Percentiles rank a stretch among this genome's conserved stretches.
These are phyloP conservation scores for Hepatocystis sp. DNA, from an alignment of 169 alveolate species.

Conservation along the genomic window DNA sequence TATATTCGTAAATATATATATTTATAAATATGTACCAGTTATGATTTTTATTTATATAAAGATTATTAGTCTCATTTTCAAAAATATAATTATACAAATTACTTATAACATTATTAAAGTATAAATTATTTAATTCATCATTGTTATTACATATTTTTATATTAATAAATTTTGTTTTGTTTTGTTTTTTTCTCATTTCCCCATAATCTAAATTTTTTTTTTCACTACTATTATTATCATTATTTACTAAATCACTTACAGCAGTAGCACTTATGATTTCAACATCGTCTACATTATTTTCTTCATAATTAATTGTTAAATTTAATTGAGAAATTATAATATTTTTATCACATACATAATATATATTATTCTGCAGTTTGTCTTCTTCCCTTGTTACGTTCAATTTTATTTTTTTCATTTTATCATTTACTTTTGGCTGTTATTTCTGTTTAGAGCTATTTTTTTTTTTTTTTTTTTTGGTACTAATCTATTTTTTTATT, in stretches of 20 bases:
- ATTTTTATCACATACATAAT: constrained; percentile 73
- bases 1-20: constrained; percentile 68
- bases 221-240: neutral
- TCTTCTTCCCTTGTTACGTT: constrained; percentile 69
- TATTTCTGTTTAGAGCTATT: neutral
- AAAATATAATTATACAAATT: constrained; percentile 64
- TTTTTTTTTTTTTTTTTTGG: too few species aligned
- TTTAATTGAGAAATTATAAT: constrained; percentile 56
- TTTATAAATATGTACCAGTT: constrained; percentile 62
- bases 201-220: neutral
- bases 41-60: constrained; percentile 44
- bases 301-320: constrained; percentile 63
- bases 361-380: constrained; percentile 54
- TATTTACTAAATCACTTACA: neutral
- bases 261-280: constrained; percentile 13
- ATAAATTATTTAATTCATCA: constrained; percentile 69
- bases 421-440: neutral
- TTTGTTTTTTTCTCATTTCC: neutral
- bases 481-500: too few species aligned
- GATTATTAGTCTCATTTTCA: constrained; percentile 43
- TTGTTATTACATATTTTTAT: constrained; percentile 56
- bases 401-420: constrained; percentile 61
- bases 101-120: constrained; percentile 66
- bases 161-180: constrained; percentile 28
- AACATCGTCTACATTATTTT: constrained; percentile 45